phyloP scores from a whole-genome alignment of 2,329 filamentous ascomycete genomes.

The Dactylellina drechsleri region DNA sequence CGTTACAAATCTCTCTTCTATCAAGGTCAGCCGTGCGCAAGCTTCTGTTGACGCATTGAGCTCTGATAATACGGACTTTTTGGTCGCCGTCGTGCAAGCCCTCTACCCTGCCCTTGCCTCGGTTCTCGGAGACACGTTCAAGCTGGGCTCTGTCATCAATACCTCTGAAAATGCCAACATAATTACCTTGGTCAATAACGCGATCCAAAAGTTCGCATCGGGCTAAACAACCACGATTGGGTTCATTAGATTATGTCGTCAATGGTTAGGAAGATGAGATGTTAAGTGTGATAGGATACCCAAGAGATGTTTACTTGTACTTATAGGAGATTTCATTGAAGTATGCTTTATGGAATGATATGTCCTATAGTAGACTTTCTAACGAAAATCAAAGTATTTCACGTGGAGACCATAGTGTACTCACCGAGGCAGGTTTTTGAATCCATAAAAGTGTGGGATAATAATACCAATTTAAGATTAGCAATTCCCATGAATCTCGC shows the following conservation, averaged over 20 bases:
- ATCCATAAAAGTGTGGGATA: no score
- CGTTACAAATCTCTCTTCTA: conserved; percentile 8
- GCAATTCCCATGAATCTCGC: no score
- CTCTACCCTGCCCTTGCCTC: conserved; percentile 35
- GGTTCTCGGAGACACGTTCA: conserved; percentile 36
- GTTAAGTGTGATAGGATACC: no score
- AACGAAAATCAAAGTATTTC: no score
- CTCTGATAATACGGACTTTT: conserved; percentile 12
- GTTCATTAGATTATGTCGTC: no score
- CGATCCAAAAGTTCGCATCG: conserved; percentile 31
- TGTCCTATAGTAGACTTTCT: neutral
- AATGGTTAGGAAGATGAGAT: no score
- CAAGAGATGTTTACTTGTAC: no score
- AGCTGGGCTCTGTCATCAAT: conserved; percentile 31
- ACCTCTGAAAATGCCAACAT: conserved; percentile 44
- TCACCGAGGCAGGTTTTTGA: no score
- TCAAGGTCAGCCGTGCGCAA: conserved; percentile 16
- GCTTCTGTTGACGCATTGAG: conserved; percentile 21
- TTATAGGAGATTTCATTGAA: no score
- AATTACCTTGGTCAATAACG: conserved; percentile 25
- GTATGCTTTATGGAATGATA: neutral
- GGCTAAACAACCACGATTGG: conserved; percentile 1
- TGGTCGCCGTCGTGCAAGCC: conserved; percentile 19
- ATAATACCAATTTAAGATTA: no score
- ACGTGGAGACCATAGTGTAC: no score